Percentiles rank a stretch among this genome's conserved stretches.
Conservation (phyloP, 805 yeast genomes). For the Maudiozyma saulgeensis region DNA sequence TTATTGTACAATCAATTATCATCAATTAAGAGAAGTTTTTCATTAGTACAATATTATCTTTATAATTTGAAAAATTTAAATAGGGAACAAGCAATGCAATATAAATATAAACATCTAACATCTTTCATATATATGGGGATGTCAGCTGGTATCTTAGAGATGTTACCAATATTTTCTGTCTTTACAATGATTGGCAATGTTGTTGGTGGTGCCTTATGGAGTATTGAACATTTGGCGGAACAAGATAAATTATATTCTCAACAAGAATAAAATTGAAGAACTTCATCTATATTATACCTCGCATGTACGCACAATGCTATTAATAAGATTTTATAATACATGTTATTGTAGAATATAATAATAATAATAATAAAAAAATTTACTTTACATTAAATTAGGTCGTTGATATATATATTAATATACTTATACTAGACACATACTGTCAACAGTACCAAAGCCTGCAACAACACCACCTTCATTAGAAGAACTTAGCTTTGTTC, state of each 20-base stretch:
- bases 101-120: conserved; percentile 30
- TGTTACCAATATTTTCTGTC: conserved; percentile 44
- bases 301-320: background rate
- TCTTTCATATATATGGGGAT: conserved; percentile 44
- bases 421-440: conserved; percentile 33
- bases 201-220: conserved; percentile 61
- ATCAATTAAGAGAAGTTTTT: conserved; percentile 22
- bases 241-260: background rate
- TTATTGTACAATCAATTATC: conserved; percentile 18
- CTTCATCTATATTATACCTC: too few species aligned
- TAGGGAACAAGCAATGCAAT: conserved; percentile 25
- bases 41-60: conserved; percentile 21
- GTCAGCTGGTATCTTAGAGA: conserved; percentile 41
- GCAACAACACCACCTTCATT: conserved; percentile 99
- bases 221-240: conserved; percentile 10
- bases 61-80: conserved; percentile 10
- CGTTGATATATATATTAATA: background rate
- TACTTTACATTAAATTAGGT: too few species aligned
- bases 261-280: too few species aligned
- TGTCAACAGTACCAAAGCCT: conserved; percentile 95
- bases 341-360: background rate
- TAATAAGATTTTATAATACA: background rate
- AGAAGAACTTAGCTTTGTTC: conserved; percentile 79
- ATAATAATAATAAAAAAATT: background rate
- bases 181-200: conserved; percentile 50